phyloP scores from a whole-genome alignment of 768 basidiomycete genomes.

The Mycena capillaripes region DNA sequence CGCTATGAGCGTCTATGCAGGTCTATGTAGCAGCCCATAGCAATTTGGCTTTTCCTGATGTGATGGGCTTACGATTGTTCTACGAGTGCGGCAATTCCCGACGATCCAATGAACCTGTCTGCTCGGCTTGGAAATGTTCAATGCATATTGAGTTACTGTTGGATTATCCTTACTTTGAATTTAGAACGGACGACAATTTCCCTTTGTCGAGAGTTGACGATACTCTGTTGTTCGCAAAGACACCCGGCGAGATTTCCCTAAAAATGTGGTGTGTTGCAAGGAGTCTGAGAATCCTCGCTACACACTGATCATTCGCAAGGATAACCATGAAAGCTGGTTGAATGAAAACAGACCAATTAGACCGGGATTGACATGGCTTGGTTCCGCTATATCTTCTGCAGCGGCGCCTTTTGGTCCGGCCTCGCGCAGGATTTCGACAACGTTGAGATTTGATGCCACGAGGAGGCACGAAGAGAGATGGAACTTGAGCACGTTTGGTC shows the following conservation, averaged over 20 bases:
- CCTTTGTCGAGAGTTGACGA: constrained; percentile 48
- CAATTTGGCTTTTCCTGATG: too few relatives aligned
- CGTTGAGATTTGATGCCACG: constrained; percentile 39
- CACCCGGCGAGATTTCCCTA: constrained; percentile 44
- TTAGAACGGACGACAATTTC: constrained; percentile 34
- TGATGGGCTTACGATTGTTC: constrained; percentile 33
- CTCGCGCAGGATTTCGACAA: constrained; percentile 48
- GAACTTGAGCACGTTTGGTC: constrained; percentile 14
- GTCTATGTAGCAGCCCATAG: too few relatives aligned
- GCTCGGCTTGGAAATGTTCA: constrained; percentile 7
- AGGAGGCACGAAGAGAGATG: constrained; percentile 37
- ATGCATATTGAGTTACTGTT: not conserved
- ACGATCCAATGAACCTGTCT: constrained; percentile 26
- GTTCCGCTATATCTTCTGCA: constrained; percentile 45
- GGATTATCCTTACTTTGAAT: constrained; percentile 29
- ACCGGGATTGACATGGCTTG: constrained; percentile 36
- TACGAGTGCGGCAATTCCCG: constrained; percentile 32
- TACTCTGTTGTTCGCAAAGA: constrained; percentile 49
- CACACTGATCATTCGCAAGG: not conserved
- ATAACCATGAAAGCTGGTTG: not conserved
- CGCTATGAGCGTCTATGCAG: too few relatives aligned
- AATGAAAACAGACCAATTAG: constrained; percentile 43
- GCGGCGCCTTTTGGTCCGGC: constrained; percentile 46
- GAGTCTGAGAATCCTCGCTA: constrained; percentile 48
- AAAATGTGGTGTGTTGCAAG: constrained; percentile 53